These are phyloP conservation scores for Xylaria venustula DNA, from an alignment of 495 filamentous ascomycete species.

Conservation along the genomic window DNA sequence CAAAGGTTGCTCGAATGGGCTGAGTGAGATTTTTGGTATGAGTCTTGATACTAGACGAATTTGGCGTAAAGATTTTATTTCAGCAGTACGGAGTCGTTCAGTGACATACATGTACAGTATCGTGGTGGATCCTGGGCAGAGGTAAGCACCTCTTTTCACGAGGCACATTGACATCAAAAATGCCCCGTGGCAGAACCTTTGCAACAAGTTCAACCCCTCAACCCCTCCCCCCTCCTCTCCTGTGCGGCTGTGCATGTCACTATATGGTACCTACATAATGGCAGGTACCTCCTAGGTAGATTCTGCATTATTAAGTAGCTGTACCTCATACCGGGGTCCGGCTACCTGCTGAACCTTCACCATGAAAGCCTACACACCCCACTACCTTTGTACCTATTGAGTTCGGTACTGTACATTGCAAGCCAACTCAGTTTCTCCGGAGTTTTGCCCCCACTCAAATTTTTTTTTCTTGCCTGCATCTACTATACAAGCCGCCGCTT, in stretches of 20 bases:
- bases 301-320: too few relatives aligned
- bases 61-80: too few relatives aligned
- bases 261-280: too few relatives aligned
- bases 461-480: conserved; percentile 30
- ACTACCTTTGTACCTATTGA: not conserved
- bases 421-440: conserved; percentile 24
- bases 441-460: conserved; percentile 33
- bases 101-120: too few relatives aligned
- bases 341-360: not conserved
- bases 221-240: conserved; percentile 1
- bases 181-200: not conserved
- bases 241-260: not conserved
- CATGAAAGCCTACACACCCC: not conserved
- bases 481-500: conserved; percentile 13
- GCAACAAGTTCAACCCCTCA: conserved; percentile 3
- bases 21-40: too few relatives aligned
- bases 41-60: too few relatives aligned
- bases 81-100: too few relatives aligned
- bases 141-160: too few relatives aligned
- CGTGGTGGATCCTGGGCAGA: too few relatives aligned
- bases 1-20: too few relatives aligned
- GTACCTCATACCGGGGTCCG: not conserved
- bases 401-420: not conserved
- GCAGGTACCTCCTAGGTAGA: too few relatives aligned
- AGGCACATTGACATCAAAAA: not conserved